These are phyloP conservation scores for Aspergillus sp. DNA, from an alignment of 2,329 filamentous ascomycete genomes.

Conservation along the genomic window DNA sequence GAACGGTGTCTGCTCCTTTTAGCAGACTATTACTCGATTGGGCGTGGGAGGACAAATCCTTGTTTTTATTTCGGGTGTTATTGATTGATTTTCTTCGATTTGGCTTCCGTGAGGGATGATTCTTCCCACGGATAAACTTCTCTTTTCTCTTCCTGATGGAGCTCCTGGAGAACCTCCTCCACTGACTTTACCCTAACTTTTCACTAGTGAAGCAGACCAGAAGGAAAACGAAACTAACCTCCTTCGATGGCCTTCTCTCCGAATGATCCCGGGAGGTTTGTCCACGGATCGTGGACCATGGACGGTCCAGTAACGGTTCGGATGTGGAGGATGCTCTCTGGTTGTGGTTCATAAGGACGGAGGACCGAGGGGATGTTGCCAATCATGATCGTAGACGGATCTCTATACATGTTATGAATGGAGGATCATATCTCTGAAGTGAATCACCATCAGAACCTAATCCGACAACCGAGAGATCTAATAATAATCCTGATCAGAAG, in stretches of 20 bases:
- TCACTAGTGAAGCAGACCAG: not conserved
- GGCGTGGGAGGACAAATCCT: not conserved
- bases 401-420: too few species aligned
- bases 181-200: too few species aligned
- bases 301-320: constrained; percentile 14
- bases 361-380: not conserved
- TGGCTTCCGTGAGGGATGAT: too few species aligned
- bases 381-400: not conserved
- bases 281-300: constrained; percentile 11
- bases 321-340: constrained; percentile 16
- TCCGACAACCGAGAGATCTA: too few species aligned
- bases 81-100: not conserved
- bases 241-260: not conserved
- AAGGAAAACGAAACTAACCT: not conserved
- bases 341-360: constrained; percentile 1
- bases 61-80: not conserved
- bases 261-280: constrained; percentile 9
- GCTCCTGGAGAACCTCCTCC: too few species aligned
- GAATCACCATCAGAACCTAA: too few species aligned
- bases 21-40: constrained; percentile 11
- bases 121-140: too few species aligned
- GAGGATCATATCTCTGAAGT: too few species aligned
- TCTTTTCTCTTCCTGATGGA: not conserved
- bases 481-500: not conserved
- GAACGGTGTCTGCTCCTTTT: constrained; percentile 17